A percentile compares a stretch with the other conserved stretches of the same genome.
These are phyloP conservation scores for Zygosaccharomyces rouxii DNA, from an alignment of 805 yeast species.

Conservation along the genomic window DNA sequence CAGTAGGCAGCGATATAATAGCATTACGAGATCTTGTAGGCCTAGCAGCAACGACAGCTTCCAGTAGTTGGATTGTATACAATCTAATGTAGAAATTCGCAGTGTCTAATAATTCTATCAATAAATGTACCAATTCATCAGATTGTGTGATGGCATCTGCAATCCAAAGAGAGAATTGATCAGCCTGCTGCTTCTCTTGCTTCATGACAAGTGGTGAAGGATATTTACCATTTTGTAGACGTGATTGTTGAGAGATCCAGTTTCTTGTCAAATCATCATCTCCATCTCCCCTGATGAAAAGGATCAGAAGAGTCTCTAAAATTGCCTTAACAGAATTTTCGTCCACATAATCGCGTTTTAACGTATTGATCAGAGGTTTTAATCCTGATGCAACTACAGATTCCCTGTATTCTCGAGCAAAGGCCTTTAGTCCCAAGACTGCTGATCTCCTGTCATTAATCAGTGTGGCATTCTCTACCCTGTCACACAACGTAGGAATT, in stretches of 20 bases:
- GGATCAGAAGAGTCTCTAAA: constrained; percentile 76
- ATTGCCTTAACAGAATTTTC: constrained; percentile 70
- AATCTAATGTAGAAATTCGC: constrained; percentile 73
- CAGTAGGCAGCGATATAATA: constrained; percentile 68
- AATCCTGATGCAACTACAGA: constrained; percentile 84
- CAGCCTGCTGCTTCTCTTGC: constrained; percentile 48
- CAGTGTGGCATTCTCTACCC: constrained; percentile 75
- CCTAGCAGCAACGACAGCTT: constrained; percentile 76
- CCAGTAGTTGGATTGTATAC: constrained; percentile 79
- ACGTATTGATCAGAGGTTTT: constrained; percentile 62
- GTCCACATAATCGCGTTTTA: constrained; percentile 65
- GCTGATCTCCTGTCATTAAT: constrained; percentile 89
- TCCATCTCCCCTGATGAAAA: constrained; percentile 68
- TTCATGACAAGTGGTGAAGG: constrained; percentile 66
- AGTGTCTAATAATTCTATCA: constrained; percentile 47
- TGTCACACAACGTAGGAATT: constrained; percentile 81
- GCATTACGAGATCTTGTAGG: constrained; percentile 69
- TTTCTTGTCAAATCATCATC: constrained; percentile 60
- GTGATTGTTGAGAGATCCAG: constrained; percentile 71
- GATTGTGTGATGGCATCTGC: constrained; percentile 86
- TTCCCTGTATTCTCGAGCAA: constrained; percentile 84
- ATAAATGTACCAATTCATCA: constrained; percentile 38
- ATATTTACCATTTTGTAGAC: constrained; percentile 70
- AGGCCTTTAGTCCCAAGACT: constrained; percentile 80
- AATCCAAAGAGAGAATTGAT: constrained; percentile 89